Evolutionary conservation across 2,329 filamentous ascomycete genomes (phyloP), one percentile per base, ranked within the genome.

Genomic region (Tolypocladium capitatum): DNA sequence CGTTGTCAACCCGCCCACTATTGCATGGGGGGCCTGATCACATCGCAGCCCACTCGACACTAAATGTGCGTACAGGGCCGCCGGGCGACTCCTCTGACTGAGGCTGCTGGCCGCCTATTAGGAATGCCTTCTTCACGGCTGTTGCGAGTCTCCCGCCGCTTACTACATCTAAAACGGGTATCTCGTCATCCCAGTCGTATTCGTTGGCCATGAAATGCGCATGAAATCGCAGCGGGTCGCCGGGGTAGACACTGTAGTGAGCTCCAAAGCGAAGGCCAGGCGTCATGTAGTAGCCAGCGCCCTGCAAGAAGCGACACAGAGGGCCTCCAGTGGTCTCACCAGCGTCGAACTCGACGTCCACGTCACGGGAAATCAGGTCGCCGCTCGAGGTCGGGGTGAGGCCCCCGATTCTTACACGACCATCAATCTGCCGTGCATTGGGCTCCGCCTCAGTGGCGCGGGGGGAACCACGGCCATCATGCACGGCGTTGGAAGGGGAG

Each of bases 231-330:
- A 98, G 72, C 1, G 92, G 89, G 62, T 98, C 92, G 42, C 92
- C 92, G 0, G 92, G 92, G 58, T 98, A 98, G 5, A 94, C 87
- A 56, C 89, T 88, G 66, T 94, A 96, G 59, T 92, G 81, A 57
- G 90, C 94, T 27, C 92, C 92, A 59, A 98, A 98, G 27, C 92
- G 86, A 46, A 98, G 74, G 9, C 92, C 92, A 1, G 92, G 92
- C 47, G 89, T 90, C 60, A 92, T 81, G 68, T 84, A 97, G 67
- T 91, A 96, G 45, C 84, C 86, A 18, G 76, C 73, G 8, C 75
- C 72, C 60, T 96, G 86, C 27, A 98, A 71, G 61, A 92, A 83
- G 33, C 78, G 80, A 66, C 88, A 95, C 21, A 97, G 71, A 3
- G 86, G 80, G 56, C 59, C 58, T 34, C 53, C 49, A 3, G 49